Evolutionary conservation across 2,329 filamentous ascomycete species (phyloP), one percentile per base, ranked within the genome.

Genomic region (Curvularia lunata): DNA sequence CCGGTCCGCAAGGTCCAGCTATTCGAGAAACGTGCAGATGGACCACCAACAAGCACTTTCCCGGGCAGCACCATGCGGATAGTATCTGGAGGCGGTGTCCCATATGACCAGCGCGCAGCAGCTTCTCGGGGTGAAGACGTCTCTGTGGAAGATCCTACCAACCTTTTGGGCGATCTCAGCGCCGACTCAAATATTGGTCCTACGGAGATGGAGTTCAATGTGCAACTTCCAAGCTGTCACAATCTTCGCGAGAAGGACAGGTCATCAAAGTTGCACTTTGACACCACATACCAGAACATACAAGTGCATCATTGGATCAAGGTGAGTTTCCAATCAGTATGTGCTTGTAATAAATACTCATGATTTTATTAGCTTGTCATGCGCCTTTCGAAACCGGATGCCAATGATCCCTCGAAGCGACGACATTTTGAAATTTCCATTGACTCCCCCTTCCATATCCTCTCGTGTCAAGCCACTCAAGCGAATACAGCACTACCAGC

Each of bases 231-330:
- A 10, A 96, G 91, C 34, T 97, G 93, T 72, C 87, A 91, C 66
- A 88, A 89, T 71, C 93, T 96, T 89, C 84, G 80, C 65, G 86
- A 90, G 21, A 90, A 88, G 46, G 88, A 93, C 70, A 83, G 84
- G 61, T 71, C 76, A 25, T 83, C 86, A 57, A 85, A 86, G 58
- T 79, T 97, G 58, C 90, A 97, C 74, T 94, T 94, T 52, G 92
- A 97, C 73, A 96, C 92, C 53, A 96, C 92, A 56, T 97, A 94
- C 83, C 90, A 92, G 71, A 96, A 96, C 62, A 94, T 96, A 51
- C 91, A 95, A 69, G 92, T 97, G 52, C 92, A 91, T 74, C 93
- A 97, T 75, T 97, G 92, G 92, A 96, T 97, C 76, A 97, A 97
- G 86, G 91, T 92, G 80, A 62, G 83, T 71, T 48, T 59, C 45